phyloP scores from a whole-genome alignment of 179 eudicot species.

The Dionaea muscipula region DNA sequence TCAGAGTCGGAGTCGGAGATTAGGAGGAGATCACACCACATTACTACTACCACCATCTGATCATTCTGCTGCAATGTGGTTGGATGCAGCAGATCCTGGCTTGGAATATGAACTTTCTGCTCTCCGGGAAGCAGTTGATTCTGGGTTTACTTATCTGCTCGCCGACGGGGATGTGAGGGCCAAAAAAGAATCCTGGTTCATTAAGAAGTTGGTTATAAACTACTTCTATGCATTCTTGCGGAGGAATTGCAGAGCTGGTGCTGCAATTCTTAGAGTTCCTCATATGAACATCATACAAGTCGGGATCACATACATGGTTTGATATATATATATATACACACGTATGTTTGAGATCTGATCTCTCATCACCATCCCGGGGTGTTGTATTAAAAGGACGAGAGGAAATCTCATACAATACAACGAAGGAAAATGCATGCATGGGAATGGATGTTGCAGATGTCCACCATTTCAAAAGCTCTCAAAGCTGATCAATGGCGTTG shows the following conservation, averaged over 20 bases:
- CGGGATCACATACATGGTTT: conserved; percentile 82
- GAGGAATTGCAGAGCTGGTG: conserved; percentile 81
- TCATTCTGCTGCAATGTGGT: conserved; percentile 32
- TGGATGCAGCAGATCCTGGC: conserved; percentile 50
- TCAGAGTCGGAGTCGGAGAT: conserved; percentile 17
- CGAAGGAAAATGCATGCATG: too few relatives aligned
- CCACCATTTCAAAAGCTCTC: too few relatives aligned
- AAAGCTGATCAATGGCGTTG: too few relatives aligned
- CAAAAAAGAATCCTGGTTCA: conserved; percentile 55
- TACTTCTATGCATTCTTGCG: conserved; percentile 73
- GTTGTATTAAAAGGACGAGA: too few relatives aligned
- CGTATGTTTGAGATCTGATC: too few relatives aligned
- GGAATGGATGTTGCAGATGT: too few relatives aligned
- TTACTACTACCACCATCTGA: conserved; percentile 33
- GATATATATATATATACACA: background rate
- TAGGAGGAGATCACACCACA: too few relatives aligned
- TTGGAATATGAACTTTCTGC: conserved; percentile 75
- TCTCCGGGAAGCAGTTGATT: conserved; percentile 59
- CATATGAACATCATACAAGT: conserved; percentile 74
- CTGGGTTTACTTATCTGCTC: conserved; percentile 83
- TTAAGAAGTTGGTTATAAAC: conserved; percentile 71
- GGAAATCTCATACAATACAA: too few relatives aligned
- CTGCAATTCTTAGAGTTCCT: conserved; percentile 71
- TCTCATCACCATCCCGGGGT: too few relatives aligned
- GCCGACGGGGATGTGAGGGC: conserved; percentile 76